Percentiles rank a stretch among this genome's conserved stretches.
Evolutionary conservation across 176 grass and related monocot genomes (phyloP).

Genomic region (Hsuehochloa calcarea): DNA sequence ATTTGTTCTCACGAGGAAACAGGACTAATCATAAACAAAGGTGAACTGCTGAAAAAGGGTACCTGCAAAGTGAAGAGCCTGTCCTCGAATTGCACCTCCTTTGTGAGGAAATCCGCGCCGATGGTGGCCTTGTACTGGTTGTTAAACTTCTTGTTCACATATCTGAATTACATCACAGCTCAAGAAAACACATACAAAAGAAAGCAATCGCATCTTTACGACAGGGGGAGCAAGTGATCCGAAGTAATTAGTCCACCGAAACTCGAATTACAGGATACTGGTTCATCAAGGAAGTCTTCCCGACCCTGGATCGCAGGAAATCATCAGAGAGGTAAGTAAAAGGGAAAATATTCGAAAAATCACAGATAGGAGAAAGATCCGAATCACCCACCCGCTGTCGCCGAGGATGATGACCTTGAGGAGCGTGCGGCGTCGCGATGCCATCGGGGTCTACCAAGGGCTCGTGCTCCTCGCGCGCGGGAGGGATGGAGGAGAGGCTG

Average conservation of each 20-base stretch:
- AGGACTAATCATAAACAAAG: not conserved
- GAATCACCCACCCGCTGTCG: conserved; percentile 83
- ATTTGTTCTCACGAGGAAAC: not conserved
- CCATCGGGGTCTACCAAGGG: conserved; percentile 56
- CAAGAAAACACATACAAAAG: conserved; percentile 5
- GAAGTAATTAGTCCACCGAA: not conserved
- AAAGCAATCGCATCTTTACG: not conserved
- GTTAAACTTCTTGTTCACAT: conserved; percentile 84
- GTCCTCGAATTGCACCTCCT: conserved; percentile 76
- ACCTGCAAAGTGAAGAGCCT: conserved; percentile 82
- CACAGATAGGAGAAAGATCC: conserved; percentile 49
- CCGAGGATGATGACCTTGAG: conserved; percentile 99
- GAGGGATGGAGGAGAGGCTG: not conserved
- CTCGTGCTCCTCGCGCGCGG: not conserved
- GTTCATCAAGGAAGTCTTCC: conserved; percentile 89
- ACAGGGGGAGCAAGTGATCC: not conserved
- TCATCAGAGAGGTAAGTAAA: not conserved
- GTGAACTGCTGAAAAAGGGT: not conserved
- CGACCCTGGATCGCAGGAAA: conserved; percentile 52
- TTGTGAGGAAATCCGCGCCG: conserved; percentile 87
- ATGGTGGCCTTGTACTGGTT: conserved; percentile 92
- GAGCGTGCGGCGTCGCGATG: conserved; percentile 73
- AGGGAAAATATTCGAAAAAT: not conserved
- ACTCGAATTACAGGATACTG: conserved; percentile 67
- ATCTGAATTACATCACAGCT: conserved; percentile 55